Evolutionary conservation across 2,329 filamentous ascomycete species (phyloP).

Genomic region (Claviceps pazoutovae): DNA sequence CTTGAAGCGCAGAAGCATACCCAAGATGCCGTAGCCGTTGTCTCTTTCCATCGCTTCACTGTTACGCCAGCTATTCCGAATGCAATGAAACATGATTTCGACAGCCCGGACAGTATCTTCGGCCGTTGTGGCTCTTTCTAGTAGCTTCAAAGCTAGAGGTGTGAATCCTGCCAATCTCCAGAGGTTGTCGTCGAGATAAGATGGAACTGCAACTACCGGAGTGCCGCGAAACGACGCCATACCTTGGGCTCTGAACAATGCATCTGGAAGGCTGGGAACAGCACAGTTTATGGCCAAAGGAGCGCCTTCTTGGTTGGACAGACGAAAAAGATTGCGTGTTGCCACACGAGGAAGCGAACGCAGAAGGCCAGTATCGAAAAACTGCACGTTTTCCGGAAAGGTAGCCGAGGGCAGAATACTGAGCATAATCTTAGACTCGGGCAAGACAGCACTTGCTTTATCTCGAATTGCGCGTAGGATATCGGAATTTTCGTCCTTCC

Average conservation of each 20-base stretch:
- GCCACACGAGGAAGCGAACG: slow-evolving; percentile 63
- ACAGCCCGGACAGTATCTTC: slow-evolving; percentile 64
- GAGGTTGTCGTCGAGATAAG: slow-evolving; percentile 76
- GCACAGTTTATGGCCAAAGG: slow-evolving; percentile 80
- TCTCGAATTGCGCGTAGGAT: slow-evolving; percentile 79
- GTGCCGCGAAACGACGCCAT: slow-evolving; percentile 71
- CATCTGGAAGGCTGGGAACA: slow-evolving; percentile 76
- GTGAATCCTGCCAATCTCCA: slow-evolving; percentile 92
- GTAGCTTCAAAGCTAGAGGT: slow-evolving; percentile 67
- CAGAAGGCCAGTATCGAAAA: slow-evolving; percentile 63
- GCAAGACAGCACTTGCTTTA: slow-evolving; percentile 68
- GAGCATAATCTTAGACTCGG: slow-evolving; percentile 68
- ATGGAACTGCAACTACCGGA: slow-evolving; percentile 68
- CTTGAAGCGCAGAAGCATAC: slow-evolving; percentile 72
- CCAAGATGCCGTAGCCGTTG: slow-evolving; percentile 81
- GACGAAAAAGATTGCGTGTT: slow-evolving; percentile 41
- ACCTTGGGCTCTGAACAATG: slow-evolving; percentile 67
- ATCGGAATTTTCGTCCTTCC: slow-evolving; percentile 81
- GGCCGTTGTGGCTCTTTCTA: slow-evolving; percentile 60
- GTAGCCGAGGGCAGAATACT: slow-evolving; percentile 72
- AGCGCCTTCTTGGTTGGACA: slow-evolving; percentile 39
- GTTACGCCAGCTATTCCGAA: slow-evolving; percentile 88
- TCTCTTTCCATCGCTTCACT: slow-evolving; percentile 97
- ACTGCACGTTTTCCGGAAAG: slow-evolving; percentile 67
- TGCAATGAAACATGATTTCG: slow-evolving; percentile 71